Percentiles rank a stretch among this genome's conserved stretches.
Evolutionary conservation across 768 basidiomycete species (phyloP).

Genomic region (Naganishia randhawae): DNA sequence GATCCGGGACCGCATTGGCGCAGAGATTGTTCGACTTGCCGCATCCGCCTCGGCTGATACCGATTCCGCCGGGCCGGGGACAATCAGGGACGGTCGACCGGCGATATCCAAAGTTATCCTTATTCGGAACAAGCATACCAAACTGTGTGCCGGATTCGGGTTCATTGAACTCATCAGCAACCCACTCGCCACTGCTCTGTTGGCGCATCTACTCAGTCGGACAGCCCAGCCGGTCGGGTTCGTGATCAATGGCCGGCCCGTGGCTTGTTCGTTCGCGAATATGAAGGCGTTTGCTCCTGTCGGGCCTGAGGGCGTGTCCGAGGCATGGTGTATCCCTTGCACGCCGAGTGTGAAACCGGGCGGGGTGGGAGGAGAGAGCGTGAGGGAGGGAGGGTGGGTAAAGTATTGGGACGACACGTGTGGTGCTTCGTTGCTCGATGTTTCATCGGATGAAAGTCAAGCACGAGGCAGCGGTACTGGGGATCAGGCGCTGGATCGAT

Average conservation of each 20-base stretch:
- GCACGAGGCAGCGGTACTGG: constrained; percentile 22
- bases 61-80: constrained; percentile 30
- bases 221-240: constrained; percentile 88
- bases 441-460: constrained; percentile 27
- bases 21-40: constrained; percentile 62
- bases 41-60: background rate
- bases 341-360: background rate
- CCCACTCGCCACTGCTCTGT: constrained; percentile 74
- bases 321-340: constrained; percentile 6
- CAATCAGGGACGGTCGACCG: constrained; percentile 64
- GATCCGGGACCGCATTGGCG: constrained; percentile 75
- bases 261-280: constrained; percentile 89
- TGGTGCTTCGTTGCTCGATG: constrained; percentile 27
- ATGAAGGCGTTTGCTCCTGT: constrained; percentile 77
- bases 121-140: constrained; percentile 80
- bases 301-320: background rate
- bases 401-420: constrained; percentile 87
- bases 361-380: constrained; percentile 29
- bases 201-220: constrained; percentile 82
- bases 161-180: constrained; percentile 88
- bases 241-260: constrained; percentile 79
- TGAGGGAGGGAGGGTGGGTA: constrained; percentile 30
- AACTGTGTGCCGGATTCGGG: constrained; percentile 86
- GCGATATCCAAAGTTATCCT: constrained; percentile 84
- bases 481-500: constrained; percentile 8